Percentiles rank a stretch among this genome's conserved stretches.
Evolutionary conservation across 2,329 filamentous ascomycete genomes (phyloP).

Genomic region (Teratosphaeria epicoccoides): DNA sequence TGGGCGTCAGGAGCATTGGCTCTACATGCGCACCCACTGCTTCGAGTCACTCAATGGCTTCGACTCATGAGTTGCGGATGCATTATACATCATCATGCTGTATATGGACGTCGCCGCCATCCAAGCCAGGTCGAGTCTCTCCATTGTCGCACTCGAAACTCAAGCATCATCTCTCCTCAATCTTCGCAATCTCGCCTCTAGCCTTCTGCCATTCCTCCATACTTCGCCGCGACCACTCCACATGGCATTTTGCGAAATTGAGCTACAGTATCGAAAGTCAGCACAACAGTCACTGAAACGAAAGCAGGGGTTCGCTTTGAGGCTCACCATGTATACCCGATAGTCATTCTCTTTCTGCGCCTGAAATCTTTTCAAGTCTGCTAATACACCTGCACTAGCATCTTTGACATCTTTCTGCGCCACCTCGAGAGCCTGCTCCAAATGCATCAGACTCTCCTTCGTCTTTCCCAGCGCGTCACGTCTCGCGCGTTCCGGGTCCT

Average conservation of each 20-base stretch:
- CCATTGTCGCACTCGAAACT: too few species aligned
- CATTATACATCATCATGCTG: too few species aligned
- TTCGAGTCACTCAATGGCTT: too few species aligned
- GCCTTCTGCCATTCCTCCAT: slow-evolving; percentile 90
- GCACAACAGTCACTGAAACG: background rate
- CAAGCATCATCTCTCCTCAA: slow-evolving; percentile 40
- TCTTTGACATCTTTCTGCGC: slow-evolving; percentile 89
- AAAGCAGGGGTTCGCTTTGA: slow-evolving; percentile 59
- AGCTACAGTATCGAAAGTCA: slow-evolving; percentile 44
- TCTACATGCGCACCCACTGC: too few species aligned
- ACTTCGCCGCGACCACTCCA: slow-evolving; percentile 88
- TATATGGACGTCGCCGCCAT: too few species aligned
- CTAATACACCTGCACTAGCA: slow-evolving; percentile 76
- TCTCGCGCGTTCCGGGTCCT: slow-evolving; percentile 85
- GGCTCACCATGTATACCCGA: slow-evolving; percentile 83
- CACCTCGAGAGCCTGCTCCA: slow-evolving; percentile 83
- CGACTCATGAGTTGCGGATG: too few species aligned
- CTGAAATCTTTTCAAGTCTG: slow-evolving; percentile 88
- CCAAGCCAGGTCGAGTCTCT: too few species aligned
- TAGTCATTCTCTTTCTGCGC: slow-evolving; percentile 91
- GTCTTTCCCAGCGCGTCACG: slow-evolving; percentile 95
- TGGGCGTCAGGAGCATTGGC: too few species aligned
- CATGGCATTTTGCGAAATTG: slow-evolving; percentile 81
- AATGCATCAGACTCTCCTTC: slow-evolving; percentile 69
- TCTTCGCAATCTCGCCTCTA: slow-evolving; percentile 76